phyloP scores from a whole-genome alignment of 129 eudicot species.

The Centrapalus pauciflorus region DNA sequence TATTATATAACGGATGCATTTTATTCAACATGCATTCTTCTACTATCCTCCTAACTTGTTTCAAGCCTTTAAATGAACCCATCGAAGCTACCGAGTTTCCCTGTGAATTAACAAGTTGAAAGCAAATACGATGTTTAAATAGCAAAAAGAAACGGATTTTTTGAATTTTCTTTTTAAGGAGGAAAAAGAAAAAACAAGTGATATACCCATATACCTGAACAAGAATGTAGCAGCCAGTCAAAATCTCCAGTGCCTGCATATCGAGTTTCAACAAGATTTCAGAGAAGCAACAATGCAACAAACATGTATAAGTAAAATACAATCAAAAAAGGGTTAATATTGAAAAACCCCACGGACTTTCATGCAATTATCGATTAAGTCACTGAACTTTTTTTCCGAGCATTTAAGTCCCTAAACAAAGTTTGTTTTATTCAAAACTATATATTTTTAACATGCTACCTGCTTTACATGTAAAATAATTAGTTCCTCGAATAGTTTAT shows the following conservation, averaged over 20 bases:
- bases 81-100: conserved; percentile 93
- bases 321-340: too few relatives aligned
- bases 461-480: too few relatives aligned
- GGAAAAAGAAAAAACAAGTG: background rate
- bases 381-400: too few relatives aligned
- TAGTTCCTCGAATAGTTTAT: too few relatives aligned
- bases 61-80: conserved; percentile 95
- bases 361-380: too few relatives aligned
- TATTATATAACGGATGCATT: conserved; percentile 80
- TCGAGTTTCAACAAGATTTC: conserved; percentile 15
- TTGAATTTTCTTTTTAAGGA: background rate
- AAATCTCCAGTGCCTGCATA: conserved; percentile 96
- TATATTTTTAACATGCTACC: too few relatives aligned
- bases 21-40: conserved; percentile 89
- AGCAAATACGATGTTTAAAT: background rate
- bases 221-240: conserved; percentile 92
- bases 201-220: conserved; percentile 94
- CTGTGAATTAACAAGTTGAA: conserved; percentile 27
- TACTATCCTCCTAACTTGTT: conserved; percentile 84
- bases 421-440: too few relatives aligned
- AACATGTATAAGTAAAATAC: background rate
- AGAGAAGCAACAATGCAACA: too few relatives aligned
- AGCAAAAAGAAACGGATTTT: background rate
- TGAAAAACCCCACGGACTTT: too few relatives aligned
- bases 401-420: too few relatives aligned